A percentile compares a stretch with the other conserved stretches of the same genome.
Conservation (phyloP, 106 monocot genomes). For the Acorus calamus region DNA sequence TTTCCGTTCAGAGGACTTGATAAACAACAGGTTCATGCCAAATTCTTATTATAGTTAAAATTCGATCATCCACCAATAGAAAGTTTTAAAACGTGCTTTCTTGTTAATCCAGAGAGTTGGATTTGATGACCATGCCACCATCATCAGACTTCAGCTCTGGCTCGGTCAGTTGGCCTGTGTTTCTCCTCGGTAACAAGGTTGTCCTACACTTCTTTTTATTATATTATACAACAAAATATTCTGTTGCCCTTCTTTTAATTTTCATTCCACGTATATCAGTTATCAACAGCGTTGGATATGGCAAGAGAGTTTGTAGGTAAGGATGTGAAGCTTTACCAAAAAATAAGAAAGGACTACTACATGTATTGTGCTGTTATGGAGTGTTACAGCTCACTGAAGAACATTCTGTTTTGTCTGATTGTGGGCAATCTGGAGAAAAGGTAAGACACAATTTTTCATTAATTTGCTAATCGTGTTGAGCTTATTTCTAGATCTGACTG, state of each 20-base stretch:
- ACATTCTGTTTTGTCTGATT: conserved; percentile 39
- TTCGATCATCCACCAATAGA: not conserved
- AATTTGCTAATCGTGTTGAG: no score
- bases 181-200: conserved; percentile 60
- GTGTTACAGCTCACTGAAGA: conserved; percentile 46
- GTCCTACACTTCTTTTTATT: not conserved
- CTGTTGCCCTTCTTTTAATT: not conserved
- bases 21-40: conserved; percentile 46
- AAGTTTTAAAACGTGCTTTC: conserved; percentile 1
- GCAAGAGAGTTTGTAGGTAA: conserved; percentile 41
- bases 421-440: conserved; percentile 49
- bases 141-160: conserved; percentile 18
- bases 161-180: conserved; percentile 48
- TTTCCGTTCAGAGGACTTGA: conserved; percentile 62
- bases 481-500: no score
- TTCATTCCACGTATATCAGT: conserved; percentile 23
- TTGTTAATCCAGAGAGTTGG: conserved; percentile 42
- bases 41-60: not conserved
- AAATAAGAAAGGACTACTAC: conserved; percentile 55
- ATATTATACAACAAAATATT: no score
- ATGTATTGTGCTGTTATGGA: conserved; percentile 58
- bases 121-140: conserved; percentile 60
- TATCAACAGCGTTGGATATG: conserved; percentile 52
- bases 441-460: conserved; percentile 12
- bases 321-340: conserved; percentile 30